phyloP scores from a whole-genome alignment of 139 green algal genomes.

The Chlorella vulgaris region DNA sequence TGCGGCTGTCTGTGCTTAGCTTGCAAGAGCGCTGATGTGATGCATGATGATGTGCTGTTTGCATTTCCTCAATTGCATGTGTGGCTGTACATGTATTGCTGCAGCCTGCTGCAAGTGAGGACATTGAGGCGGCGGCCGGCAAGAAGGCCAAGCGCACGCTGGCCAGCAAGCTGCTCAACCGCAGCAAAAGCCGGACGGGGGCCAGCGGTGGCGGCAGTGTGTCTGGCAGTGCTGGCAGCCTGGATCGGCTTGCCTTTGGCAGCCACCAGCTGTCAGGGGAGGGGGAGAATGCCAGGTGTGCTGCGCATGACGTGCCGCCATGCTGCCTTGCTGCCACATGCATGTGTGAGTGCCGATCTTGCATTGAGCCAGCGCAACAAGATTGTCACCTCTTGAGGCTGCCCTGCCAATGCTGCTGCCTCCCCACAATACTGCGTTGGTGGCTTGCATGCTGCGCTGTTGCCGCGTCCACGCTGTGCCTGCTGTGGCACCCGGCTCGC shows the following conservation, averaged over 20 bases:
- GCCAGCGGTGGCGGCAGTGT: slow-evolving; percentile 15
- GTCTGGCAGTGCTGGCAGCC: slow-evolving; percentile 11
- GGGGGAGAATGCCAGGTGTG: background rate
- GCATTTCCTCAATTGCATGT: too few species aligned
- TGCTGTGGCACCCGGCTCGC: too few species aligned
- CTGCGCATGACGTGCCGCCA: background rate
- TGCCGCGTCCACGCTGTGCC: too few species aligned
- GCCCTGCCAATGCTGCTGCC: too few species aligned
- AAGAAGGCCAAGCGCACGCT: slow-evolving; percentile 34
- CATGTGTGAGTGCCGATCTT: background rate
- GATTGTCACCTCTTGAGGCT: too few species aligned
- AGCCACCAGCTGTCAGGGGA: slow-evolving; percentile 27
- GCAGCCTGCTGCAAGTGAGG: slow-evolving; percentile 15
- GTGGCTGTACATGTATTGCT: background rate
- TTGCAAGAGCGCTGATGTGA: too few species aligned
- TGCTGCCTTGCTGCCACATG: background rate
- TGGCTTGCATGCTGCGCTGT: too few species aligned
- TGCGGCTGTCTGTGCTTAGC: too few species aligned
- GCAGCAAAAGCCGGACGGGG: background rate
- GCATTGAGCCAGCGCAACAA: too few species aligned
- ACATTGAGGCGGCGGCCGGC: background rate
- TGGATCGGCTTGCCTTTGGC: slow-evolving; percentile 39
- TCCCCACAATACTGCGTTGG: too few species aligned
- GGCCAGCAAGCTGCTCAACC: slow-evolving; percentile 34
- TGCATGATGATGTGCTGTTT: too few species aligned